phyloP scores from a whole-genome alignment of 2,329 filamentous ascomycete species.

The Fusarium coffeatum region DNA sequence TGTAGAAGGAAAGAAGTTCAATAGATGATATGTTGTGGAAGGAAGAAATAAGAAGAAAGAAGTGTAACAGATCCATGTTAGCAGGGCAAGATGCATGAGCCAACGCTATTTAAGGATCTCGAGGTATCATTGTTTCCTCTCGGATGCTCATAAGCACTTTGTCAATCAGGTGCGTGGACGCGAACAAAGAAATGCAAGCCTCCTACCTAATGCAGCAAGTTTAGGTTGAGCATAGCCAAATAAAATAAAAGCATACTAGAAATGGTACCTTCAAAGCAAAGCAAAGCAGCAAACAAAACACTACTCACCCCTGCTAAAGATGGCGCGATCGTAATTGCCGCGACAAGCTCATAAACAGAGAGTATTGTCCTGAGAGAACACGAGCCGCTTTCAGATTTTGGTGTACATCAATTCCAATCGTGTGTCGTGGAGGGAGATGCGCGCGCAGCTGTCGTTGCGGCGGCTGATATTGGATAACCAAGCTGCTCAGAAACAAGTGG shows the following conservation, averaged over 20 bases:
- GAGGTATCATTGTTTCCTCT: conserved; percentile 8
- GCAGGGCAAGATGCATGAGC: conserved; percentile 8
- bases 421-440: conserved; percentile 16
- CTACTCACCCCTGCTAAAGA: conserved; percentile 34
- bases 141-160: not conserved
- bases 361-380: not conserved
- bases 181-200: not conserved
- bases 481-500: conserved; percentile 33
- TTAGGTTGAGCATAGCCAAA: not conserved
- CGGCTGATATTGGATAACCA: conserved; percentile 13
- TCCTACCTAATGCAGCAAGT: no score
- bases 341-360: conserved; percentile 2
- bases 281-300: conserved; percentile 11
- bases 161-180: not conserved
- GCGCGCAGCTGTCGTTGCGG: conserved; percentile 11
- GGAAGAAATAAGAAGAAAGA: not conserved
- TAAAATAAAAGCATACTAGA: not conserved
- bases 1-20: not conserved
- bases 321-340: conserved; percentile 32
- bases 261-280: not conserved
- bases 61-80: conserved; percentile 8
- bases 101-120: not conserved
- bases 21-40: not conserved
- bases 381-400: not conserved
- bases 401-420: not conserved